phyloP scores from a whole-genome alignment of 1,284 basidiomycete genomes.

The Papiliotrema fonsecae region DNA sequence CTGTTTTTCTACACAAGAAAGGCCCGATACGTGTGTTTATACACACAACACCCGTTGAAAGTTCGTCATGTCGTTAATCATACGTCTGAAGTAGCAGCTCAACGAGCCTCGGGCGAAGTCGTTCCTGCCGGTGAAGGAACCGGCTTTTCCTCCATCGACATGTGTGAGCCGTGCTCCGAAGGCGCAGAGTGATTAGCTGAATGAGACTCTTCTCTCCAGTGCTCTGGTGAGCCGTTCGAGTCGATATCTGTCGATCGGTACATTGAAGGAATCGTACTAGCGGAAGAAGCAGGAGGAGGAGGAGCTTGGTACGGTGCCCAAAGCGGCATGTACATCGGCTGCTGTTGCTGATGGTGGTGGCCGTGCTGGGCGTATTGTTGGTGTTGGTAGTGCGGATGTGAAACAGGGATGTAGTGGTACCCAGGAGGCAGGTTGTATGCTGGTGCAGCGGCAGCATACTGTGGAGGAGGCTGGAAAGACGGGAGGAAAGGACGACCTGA shows the following conservation, averaged over 20 bases:
- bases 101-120: not conserved
- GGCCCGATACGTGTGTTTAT: too few relatives aligned
- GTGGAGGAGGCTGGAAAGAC: not conserved
- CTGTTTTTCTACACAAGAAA: too few relatives aligned
- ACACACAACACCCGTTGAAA: too few relatives aligned
- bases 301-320: constrained; percentile 17
- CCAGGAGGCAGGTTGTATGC: constrained; percentile 18
- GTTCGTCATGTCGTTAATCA: too few relatives aligned
- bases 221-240: not conserved
- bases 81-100: too few relatives aligned
- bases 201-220: constrained; percentile 1
- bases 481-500: constrained; percentile 11
- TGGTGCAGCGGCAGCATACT: not conserved
- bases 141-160: not conserved
- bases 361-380: constrained; percentile 1
- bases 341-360: constrained; percentile 11
- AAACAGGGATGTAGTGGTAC: constrained; percentile 31
- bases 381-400: constrained; percentile 12
- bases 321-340: constrained; percentile 20
- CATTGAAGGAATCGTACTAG: not conserved
- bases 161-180: constrained; percentile 2
- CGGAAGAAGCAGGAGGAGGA: constrained; percentile 5
- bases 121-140: not conserved
- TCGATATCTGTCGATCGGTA: not conserved
- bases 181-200: not conserved